These are phyloP conservation scores for Epichloe sibirici DNA, from an alignment of 2,329 filamentous ascomycete species.

Conservation along the genomic window DNA sequence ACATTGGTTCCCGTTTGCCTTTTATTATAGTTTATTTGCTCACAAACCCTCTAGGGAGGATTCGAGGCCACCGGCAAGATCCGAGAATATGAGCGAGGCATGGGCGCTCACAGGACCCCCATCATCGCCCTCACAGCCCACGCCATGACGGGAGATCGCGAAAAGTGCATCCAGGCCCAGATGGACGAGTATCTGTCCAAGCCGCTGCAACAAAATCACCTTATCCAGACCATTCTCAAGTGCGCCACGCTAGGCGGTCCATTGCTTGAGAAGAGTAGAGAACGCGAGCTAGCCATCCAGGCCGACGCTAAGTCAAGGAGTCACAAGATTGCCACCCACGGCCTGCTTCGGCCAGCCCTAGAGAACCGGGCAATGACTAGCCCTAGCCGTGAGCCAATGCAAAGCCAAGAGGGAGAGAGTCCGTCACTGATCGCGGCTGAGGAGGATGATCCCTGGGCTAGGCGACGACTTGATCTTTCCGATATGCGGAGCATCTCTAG, in stretches of 20 bases:
- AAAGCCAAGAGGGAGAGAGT: slow-evolving; percentile 43
- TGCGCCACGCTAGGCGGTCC: slow-evolving; percentile 85
- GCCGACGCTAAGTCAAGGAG: slow-evolving; percentile 34
- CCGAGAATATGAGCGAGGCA: slow-evolving; percentile 79
- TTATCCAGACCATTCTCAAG: slow-evolving; percentile 95
- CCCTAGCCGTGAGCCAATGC: slow-evolving; percentile 50
- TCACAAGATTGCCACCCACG: slow-evolving; percentile 25
- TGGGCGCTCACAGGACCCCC: slow-evolving; percentile 71
- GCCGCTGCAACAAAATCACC: slow-evolving; percentile 88
- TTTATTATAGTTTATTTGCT: background rate
- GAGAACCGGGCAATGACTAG: slow-evolving; percentile 59
- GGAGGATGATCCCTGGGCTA: slow-evolving; percentile 34
- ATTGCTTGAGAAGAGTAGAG: slow-evolving; percentile 63
- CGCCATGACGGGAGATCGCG: slow-evolving; percentile 95
- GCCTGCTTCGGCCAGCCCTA: slow-evolving; percentile 26
- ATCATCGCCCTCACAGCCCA: slow-evolving; percentile 96
- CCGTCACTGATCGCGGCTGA: slow-evolving; percentile 42
- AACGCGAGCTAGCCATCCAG: slow-evolving; percentile 43
- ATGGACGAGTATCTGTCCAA: slow-evolving; percentile 99
- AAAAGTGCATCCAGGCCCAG: slow-evolving; percentile 96
- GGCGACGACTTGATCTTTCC: slow-evolving; percentile 33
- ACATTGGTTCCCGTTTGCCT: background rate
- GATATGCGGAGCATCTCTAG: slow-evolving; percentile 27
- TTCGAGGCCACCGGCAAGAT: slow-evolving; percentile 97
- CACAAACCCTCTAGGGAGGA: slow-evolving; percentile 55